phyloP scores from a whole-genome alignment of 257 asterid species.

The Nicotiana tomentosiformis region DNA sequence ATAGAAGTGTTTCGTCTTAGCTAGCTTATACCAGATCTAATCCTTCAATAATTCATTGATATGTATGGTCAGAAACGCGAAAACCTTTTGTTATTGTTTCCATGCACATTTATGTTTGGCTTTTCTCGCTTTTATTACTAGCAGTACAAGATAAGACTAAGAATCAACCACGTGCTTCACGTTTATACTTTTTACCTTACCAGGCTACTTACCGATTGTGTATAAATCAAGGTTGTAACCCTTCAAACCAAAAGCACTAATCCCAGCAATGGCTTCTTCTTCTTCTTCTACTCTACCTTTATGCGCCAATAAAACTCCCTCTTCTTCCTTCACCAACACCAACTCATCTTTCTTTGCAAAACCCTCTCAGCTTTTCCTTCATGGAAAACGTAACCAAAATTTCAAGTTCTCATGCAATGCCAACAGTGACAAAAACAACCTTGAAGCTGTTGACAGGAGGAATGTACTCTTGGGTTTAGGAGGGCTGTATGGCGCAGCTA shows the following conservation, averaged over 20 bases:
- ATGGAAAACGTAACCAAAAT: background rate
- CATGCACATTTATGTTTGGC: background rate
- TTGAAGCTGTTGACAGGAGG: background rate
- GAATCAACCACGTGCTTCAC: background rate
- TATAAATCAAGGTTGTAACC: background rate
- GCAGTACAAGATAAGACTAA: background rate
- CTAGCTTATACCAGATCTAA: background rate
- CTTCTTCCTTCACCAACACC: background rate
- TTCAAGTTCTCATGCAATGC: constrained; percentile 8
- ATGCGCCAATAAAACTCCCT: background rate
- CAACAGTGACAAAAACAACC: background rate
- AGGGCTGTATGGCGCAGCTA: background rate
- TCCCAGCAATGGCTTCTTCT: background rate
- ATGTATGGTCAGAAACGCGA: background rate
- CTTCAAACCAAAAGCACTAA: background rate
- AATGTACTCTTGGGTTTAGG: background rate
- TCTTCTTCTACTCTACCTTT: background rate
- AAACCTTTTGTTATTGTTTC: no score
- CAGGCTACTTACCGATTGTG: background rate
- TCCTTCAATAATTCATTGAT: background rate
- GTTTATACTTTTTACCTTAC: background rate
- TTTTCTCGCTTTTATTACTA: background rate
- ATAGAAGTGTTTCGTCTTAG: background rate
- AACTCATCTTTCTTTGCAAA: background rate
- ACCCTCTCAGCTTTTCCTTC: constrained; percentile 2